These are phyloP conservation scores for Bryoerythrophyllum caledonicum DNA, from an alignment of 225 moss, liverwort and hornwort genomes.

Conservation along the genomic window DNA sequence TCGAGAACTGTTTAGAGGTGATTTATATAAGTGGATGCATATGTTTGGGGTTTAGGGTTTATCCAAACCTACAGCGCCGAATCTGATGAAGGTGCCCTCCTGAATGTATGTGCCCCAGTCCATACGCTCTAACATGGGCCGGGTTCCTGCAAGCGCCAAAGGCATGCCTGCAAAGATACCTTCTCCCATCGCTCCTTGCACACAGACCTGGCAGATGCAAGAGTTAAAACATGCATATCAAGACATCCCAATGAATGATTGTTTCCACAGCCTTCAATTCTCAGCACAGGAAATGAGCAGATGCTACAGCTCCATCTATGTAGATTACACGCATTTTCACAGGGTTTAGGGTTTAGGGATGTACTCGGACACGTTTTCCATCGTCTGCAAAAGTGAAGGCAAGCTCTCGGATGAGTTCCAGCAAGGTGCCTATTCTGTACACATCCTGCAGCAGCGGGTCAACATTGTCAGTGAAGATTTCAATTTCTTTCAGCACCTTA, in stretches of 20 bases:
- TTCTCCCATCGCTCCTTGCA: conserved; percentile 96
- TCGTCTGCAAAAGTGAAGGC: conserved; percentile 93
- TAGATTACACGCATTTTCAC: not conserved
- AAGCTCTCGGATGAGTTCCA: conserved; percentile 88
- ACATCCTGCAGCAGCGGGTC: conserved; percentile 65
- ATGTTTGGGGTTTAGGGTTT: conserved; percentile 17
- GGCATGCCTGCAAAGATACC: conserved; percentile 96
- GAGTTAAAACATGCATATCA: too few species aligned
- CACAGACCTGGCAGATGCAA: conserved; percentile 60
- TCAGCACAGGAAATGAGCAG: conserved; percentile 4
- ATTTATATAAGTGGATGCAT: not conserved
- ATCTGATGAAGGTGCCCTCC: conserved; percentile 84
- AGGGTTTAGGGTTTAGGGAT: not conserved
- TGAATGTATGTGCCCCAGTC: conserved; percentile 91
- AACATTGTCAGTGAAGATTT: conserved; percentile 7
- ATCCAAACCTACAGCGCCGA: conserved; percentile 83
- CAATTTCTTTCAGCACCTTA: conserved; percentile 2
- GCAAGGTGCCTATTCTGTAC: conserved; percentile 89
- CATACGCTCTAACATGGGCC: conserved; percentile 86
- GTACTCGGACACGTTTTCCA: conserved; percentile 87
- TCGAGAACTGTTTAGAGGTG: too few species aligned
- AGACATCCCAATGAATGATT: too few species aligned
- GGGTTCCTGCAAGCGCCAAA: conserved; percentile 77
- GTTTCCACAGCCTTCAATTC: too few species aligned
- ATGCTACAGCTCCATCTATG: not conserved